Evolutionary conservation across 169 alveolate species (phyloP).

Genomic region (Plasmodium falciparum): DNA sequence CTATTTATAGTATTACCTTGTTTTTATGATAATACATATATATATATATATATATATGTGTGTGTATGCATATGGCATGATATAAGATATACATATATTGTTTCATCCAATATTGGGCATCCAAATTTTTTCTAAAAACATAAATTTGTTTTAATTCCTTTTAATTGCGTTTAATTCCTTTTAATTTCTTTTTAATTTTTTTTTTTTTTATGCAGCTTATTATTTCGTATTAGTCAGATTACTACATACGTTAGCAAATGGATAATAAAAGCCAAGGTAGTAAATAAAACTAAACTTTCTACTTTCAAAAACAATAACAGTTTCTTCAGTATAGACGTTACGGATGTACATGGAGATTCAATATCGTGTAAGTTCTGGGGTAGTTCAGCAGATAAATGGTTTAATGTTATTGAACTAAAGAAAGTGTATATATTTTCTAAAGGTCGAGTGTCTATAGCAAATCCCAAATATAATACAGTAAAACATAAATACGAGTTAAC

Average conservation of each 20-base stretch:
- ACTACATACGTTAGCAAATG: conserved; percentile 85
- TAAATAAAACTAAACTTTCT: conserved; percentile 82
- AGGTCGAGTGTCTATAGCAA: conserved; percentile 82
- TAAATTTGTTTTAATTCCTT: not conserved
- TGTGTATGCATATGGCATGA: not conserved
- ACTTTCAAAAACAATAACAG: conserved; percentile 80
- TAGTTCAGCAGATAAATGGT: conserved; percentile 84
- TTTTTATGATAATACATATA: too few species aligned
- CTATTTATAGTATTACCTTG: too few species aligned
- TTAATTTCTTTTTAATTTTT: not conserved
- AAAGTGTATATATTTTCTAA: conserved; percentile 83
- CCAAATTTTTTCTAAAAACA: too few species aligned
- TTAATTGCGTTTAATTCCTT: not conserved
- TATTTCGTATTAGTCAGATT: conserved; percentile 81
- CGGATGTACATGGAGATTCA: conserved; percentile 85
- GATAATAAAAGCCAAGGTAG: conserved; percentile 83
- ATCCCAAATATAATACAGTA: conserved; percentile 81
- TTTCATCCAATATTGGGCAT: not conserved
- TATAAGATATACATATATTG: not conserved
- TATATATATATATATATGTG: not conserved
- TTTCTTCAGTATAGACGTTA: conserved; percentile 79
- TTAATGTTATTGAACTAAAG: conserved; percentile 78
- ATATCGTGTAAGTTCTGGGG: conserved; percentile 86
- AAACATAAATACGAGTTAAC: conserved; percentile 84
- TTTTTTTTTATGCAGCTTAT: conserved; percentile 24